phyloP scores from a whole-genome alignment of 305 asterid genomes.

The Fraxinus greggii region DNA sequence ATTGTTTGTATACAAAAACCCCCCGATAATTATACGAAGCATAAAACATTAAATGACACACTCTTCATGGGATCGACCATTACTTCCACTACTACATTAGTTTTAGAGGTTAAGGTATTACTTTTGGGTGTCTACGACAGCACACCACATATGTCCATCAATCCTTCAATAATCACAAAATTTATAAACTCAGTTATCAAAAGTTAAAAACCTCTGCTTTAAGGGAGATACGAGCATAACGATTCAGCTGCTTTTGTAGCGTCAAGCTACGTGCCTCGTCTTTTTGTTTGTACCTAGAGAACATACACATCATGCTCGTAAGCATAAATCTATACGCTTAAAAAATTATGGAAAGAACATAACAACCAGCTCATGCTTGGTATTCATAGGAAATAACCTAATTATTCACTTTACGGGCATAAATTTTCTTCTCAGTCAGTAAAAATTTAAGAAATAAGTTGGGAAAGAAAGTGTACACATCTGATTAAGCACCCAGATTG shows the following conservation, averaged over 20 bases:
- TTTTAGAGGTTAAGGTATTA: no score
- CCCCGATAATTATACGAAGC: no score
- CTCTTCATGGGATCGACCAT: no score
- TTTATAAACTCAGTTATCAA: not conserved
- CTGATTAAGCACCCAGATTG: not conserved
- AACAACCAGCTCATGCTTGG: not conserved
- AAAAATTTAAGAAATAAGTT: not conserved
- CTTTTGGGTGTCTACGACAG: no score
- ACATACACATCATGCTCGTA: constrained; percentile 22
- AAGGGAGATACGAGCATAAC: constrained; percentile 77
- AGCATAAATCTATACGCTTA: constrained; percentile 17
- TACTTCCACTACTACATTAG: no score
- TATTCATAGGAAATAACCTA: not conserved
- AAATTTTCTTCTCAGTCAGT: not conserved
- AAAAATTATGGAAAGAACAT: constrained; percentile 2
- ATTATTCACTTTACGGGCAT: not conserved
- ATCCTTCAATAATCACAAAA: constrained; percentile 3
- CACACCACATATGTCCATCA: constrained; percentile 7
- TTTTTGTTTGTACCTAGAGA: constrained; percentile 69
- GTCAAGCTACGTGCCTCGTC: constrained; percentile 51
- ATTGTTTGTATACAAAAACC: no score
- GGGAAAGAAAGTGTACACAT: not conserved
- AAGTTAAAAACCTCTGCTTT: constrained; percentile 64
- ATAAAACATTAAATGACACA: no score
- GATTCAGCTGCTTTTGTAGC: constrained; percentile 74